These are phyloP conservation scores for Pythium graminicola DNA, from an alignment of 352 stramenopile genomes.

Conservation along the genomic window DNA sequence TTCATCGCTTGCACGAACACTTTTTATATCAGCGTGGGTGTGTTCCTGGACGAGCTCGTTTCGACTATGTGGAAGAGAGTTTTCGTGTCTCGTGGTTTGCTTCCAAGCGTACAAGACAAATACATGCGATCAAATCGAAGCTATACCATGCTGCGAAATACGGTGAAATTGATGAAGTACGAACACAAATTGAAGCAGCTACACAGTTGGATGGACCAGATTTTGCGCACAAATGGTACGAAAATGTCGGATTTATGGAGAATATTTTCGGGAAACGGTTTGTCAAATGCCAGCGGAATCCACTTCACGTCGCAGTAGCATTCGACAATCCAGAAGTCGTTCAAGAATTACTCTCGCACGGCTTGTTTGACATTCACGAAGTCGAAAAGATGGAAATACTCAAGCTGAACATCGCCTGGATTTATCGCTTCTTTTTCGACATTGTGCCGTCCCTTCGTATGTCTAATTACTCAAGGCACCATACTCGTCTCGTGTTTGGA, in stretches of 20 bases:
- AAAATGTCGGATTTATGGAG: conserved; percentile 21
- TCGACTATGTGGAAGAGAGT: conserved; percentile 58
- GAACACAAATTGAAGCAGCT: conserved; percentile 36
- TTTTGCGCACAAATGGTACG: conserved; percentile 66
- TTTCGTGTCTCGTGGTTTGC: conserved; percentile 41
- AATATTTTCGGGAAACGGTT: conserved; percentile 23
- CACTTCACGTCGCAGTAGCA: conserved; percentile 64
- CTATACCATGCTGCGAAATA: conserved; percentile 63
- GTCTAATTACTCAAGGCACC: conserved; percentile 34
- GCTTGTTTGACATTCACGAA: conserved; percentile 61
- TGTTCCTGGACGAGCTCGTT: conserved; percentile 46
- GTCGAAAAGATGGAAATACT: conserved; percentile 71
- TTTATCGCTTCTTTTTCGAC: conserved; percentile 65
- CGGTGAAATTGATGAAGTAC: conserved; percentile 50
- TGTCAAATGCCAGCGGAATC: conserved; percentile 50
- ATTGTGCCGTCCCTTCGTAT: conserved; percentile 48
- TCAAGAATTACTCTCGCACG: conserved; percentile 47
- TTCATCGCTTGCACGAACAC: conserved; percentile 72
- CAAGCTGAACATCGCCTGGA: conserved; percentile 54
- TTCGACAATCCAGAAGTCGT: conserved; percentile 67
- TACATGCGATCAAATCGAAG: conserved; percentile 41
- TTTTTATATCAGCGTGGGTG: conserved; percentile 67
- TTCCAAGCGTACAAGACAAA: conserved; percentile 29
- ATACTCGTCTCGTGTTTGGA: conserved; percentile 45
- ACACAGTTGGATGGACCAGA: conserved; percentile 47